These are phyloP conservation scores for Nephelium lappaceum DNA, from an alignment of 345 rosid genomes.

Conservation along the genomic window DNA sequence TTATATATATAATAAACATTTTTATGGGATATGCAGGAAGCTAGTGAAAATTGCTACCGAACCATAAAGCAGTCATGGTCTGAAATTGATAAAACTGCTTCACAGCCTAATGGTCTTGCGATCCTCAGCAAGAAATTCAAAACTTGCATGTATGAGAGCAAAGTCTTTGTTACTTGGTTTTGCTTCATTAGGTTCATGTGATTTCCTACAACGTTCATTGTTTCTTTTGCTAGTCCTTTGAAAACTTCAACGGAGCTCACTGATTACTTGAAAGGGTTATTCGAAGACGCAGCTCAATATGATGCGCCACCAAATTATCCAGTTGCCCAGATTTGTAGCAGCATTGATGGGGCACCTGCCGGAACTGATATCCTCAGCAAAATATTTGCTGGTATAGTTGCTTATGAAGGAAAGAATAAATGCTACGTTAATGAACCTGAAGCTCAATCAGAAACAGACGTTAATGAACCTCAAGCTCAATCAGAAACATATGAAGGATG, in stretches of 20 bases:
- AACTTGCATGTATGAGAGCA: constrained; percentile 52
- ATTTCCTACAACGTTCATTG: too few relatives aligned
- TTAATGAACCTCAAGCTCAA: not conserved
- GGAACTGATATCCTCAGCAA: constrained; percentile 24
- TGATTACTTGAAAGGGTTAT: not conserved
- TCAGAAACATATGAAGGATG: constrained; percentile 16
- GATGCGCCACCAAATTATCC: constrained; percentile 17
- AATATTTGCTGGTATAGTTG: constrained; percentile 23
- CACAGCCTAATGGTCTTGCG: constrained; percentile 43
- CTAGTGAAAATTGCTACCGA: constrained; percentile 37
- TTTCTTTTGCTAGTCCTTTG: constrained; percentile 32
- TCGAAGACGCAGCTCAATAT: constrained; percentile 17
- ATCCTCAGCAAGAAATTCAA: too few relatives aligned
- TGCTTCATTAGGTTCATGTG: not conserved
- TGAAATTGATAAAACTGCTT: constrained; percentile 44
- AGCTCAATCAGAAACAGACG: too few relatives aligned
- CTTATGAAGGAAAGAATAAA: not conserved
- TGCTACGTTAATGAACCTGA: too few relatives aligned
- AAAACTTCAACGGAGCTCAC: constrained; percentile 23
- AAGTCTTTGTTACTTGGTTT: not conserved
- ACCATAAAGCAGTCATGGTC: constrained; percentile 40
- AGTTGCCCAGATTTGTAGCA: constrained; percentile 17
- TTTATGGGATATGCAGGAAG: not conserved
- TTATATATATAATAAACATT: not conserved
- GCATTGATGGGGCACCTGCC: constrained; percentile 18